Evolutionary conservation across 176 grass and related monocot species (phyloP).

Genomic region (Dactylis glomerata): DNA sequence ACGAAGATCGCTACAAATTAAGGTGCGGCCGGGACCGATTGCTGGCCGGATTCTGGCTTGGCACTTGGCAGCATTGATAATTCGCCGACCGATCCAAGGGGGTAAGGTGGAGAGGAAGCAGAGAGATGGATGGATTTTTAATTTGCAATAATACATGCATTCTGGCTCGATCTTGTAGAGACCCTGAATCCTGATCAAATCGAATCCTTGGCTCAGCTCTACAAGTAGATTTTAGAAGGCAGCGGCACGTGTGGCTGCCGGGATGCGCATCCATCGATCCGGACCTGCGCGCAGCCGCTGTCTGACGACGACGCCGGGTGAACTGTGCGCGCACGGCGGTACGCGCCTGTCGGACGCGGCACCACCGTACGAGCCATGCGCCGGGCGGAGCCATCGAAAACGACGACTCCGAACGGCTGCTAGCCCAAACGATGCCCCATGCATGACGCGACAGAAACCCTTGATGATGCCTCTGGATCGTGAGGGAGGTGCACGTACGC

Average conservation of each 20-base stretch:
- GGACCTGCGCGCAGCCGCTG: background rate
- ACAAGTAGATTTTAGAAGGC: background rate
- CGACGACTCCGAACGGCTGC: background rate
- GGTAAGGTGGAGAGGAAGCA: background rate
- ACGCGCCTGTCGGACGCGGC: background rate
- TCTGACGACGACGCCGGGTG: background rate
- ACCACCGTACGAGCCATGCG: slow-evolving; percentile 6
- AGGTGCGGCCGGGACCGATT: background rate
- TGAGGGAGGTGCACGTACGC: background rate
- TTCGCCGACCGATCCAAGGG: background rate
- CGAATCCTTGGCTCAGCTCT: background rate
- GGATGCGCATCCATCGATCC: background rate
- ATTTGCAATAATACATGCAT: background rate
- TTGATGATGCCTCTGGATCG: background rate
- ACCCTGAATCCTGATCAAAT: background rate
- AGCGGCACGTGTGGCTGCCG: background rate
- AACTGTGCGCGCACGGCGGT: background rate
- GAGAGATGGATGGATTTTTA: background rate
- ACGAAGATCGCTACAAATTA: slow-evolving; percentile 27
- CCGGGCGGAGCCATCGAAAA: slow-evolving; percentile 39
- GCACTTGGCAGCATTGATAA: slow-evolving; percentile 27
- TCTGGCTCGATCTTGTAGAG: background rate
- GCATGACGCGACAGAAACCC: background rate
- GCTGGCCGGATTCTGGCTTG: slow-evolving; percentile 3
- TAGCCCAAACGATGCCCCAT: background rate